Base-by-base conservation (phyloP, 2,329 filamentous ascomycete species). In the Xylogone sp. region DNA sequence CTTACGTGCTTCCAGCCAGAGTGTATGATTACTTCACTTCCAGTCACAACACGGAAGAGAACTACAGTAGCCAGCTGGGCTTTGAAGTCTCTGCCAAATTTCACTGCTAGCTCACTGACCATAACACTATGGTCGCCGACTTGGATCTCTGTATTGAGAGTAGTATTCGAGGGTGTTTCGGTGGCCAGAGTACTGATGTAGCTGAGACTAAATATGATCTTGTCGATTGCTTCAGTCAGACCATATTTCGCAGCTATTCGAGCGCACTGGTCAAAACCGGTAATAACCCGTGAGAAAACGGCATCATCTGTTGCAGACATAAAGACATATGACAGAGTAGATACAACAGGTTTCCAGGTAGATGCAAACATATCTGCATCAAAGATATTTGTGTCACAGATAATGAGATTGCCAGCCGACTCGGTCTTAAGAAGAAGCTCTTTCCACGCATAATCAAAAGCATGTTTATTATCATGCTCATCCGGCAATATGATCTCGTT, bases 231-330 rank as follows among this genome's bases (percentile, higher is more conserved):
- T 59, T 96, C 92, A 1, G 81, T 88, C 61, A 96, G 78, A 12
- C 81, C 82, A 68, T 97, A 93, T 63, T 84, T 88, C 7, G 90
- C 85, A 5, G 94, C 93, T 59, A 99, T 96, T 53, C 90, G 87
- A 18, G 94, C 92, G 67, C 93, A 97, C 68, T 99, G 93, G 62
- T 96, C 90, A 64, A 99, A 99, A 1, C 94, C 94, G 45, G 89
- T 89, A 22, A 97, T 90, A 18, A 99, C 88, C 53, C 94, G 84
- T 31, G 90, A 90, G 66, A 96, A 99, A 2, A 99, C 94, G 0
- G 93, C 83, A 67, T 99, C 94, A 64, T 99, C 95, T 0, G 91
- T 96, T 16, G 95, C 95, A 31, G 93, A 97, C 87, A 97, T 96
- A 74, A 99, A 99, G 3, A 99, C 94, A 65, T 97, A 99, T 12